phyloP scores from a whole-genome alignment of 2,329 filamentous ascomycete species.

The Diaporthe eres region DNA sequence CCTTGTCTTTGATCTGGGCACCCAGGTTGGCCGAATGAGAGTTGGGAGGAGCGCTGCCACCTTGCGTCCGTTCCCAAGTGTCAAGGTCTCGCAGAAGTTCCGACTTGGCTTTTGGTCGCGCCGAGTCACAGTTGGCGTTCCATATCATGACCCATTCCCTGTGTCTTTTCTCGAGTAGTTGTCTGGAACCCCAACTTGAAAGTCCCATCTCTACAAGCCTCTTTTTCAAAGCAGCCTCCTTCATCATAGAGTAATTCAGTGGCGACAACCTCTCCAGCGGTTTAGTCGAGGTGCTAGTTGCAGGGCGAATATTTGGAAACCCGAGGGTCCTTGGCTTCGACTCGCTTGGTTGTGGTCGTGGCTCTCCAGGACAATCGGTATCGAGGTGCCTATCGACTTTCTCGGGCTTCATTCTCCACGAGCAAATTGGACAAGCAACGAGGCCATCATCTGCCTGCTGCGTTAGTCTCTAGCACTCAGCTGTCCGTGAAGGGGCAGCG shows the following conservation, averaged over 20 bases:
- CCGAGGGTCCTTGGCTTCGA: slow-evolving; percentile 45
- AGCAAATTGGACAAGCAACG: slow-evolving; percentile 87
- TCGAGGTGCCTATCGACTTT: slow-evolving; percentile 88
- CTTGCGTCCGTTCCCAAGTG: slow-evolving; percentile 88
- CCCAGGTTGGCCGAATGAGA: slow-evolving; percentile 55
- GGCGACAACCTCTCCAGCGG: slow-evolving; percentile 78
- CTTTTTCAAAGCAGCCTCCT: slow-evolving; percentile 81
- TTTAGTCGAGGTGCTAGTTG: slow-evolving; percentile 49
- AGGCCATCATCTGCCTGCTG: slow-evolving; percentile 75
- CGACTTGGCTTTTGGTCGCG: slow-evolving; percentile 75
- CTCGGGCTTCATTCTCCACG: slow-evolving; percentile 82
- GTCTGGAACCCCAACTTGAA: slow-evolving; percentile 76
- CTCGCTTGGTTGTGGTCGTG: slow-evolving; percentile 49
- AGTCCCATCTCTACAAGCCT: slow-evolving; percentile 88
- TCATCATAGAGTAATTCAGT: slow-evolving; percentile 90
- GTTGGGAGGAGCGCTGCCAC: slow-evolving; percentile 65
- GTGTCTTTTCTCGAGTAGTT: slow-evolving; percentile 83
- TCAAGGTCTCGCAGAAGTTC: slow-evolving; percentile 86
- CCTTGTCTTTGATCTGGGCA: slow-evolving; percentile 82
- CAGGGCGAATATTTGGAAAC: slow-evolving; percentile 14
- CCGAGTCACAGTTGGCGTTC: slow-evolving; percentile 96
- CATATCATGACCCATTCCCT: slow-evolving; percentile 95
- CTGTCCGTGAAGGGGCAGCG: not conserved
- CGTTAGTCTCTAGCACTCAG: not conserved
- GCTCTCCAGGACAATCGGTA: slow-evolving; percentile 62